Evolutionary conservation across 306 rosid species (phyloP), one percentile per base, ranked within the genome.

Genomic region (Castanea crenata): DNA sequence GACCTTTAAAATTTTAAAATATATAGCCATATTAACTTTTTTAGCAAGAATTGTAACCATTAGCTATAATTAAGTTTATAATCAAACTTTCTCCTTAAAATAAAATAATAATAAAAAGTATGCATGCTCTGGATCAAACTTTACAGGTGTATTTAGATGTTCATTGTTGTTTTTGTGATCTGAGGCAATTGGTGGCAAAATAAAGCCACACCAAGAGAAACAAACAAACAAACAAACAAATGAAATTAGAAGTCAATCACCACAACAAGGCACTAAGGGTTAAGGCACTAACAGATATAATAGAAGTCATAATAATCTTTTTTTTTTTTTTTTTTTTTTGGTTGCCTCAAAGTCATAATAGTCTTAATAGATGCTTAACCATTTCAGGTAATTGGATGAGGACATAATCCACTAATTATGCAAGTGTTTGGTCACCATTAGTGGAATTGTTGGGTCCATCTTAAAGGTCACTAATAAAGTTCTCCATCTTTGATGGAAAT

Each of bases 401-500:
- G 73, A 15, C 69, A 55, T 56, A 64, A 79, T 76, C 69, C 76
- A 38, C 73, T 55, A 71, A 21, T 74, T 71, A 63, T 21, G 41
- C 35, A 34, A 70, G 63, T 3, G 54, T 75, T 70, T 41, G 77
- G 83, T 55, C 73, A 29, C 63, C 57, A 69, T 34, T 55, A 55
- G 81, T 38, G 81, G 81, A 69, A 78, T 61, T 70, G 23, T 35
- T 15, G 83, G 80, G 77, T 78, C 83, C 68, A 38, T 34, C 54
- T 65, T 41, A 67, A 73, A 64, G 78, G 76, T 44, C 82, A 77
- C 70, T 73, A 38, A 55, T 73, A 27, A 55, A 73, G 55, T 19
- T 76, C 67, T 61, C 51, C 72, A 34, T 76, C n/a, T 67, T 63
- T 51, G 27, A 59, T 72, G 52, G 76, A 78, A 83, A 83, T 69